Percentiles rank a stretch among this genome's conserved stretches.
Evolutionary conservation across 176 grass and related monocot species (phyloP).

Genomic region (Elymus sibiricus): DNA sequence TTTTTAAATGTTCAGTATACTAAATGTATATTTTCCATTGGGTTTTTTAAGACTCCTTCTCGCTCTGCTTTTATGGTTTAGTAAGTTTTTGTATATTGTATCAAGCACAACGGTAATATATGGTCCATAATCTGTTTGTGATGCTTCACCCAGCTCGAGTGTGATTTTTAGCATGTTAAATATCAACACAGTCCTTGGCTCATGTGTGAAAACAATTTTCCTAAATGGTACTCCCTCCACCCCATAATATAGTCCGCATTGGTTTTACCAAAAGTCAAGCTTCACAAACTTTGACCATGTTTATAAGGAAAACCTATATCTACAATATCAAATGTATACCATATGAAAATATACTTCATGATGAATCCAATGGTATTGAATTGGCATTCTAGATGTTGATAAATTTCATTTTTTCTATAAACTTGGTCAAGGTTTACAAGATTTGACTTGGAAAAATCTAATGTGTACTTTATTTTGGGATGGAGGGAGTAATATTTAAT

Average conservation of each 20-base stretch:
- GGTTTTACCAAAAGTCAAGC: no score
- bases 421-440: background rate
- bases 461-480: no score
- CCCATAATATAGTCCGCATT: no score
- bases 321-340: no score
- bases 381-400: no score
- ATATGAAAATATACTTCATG: no score
- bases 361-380: no score
- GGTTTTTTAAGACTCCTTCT: background rate
- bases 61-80: background rate
- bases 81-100: background rate
- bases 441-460: no score
- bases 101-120: background rate
- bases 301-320: no score
- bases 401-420: background rate
- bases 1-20: background rate
- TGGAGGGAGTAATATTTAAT: background rate
- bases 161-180: background rate
- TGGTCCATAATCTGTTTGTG: background rate
- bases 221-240: no score
- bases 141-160: background rate
- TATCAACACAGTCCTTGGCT: background rate
- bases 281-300: no score
- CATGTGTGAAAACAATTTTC: background rate
- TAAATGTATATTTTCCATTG: background rate